Conservation (phyloP, 1,284 basidiomycete genomes). For the Cystobasidium slooffiae region DNA sequence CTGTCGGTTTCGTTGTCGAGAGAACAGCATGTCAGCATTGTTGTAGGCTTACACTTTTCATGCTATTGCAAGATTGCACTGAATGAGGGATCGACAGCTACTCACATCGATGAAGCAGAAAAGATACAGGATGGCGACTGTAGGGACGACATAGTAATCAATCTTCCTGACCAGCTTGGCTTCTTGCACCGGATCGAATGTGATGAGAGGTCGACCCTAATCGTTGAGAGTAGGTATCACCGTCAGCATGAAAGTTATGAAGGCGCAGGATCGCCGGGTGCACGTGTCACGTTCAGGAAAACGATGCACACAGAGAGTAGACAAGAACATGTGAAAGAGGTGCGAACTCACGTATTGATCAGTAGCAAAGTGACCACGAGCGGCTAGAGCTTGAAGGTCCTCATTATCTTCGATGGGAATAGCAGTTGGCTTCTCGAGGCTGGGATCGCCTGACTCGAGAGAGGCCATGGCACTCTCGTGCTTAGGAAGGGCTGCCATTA, state of each 20-base stretch:
- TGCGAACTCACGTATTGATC: constrained; percentile 26
- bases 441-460: constrained; percentile 7
- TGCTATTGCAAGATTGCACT: too few relatives aligned
- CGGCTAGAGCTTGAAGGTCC: constrained; percentile 23
- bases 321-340: not conserved
- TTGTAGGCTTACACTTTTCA: too few relatives aligned
- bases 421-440: constrained; percentile 14
- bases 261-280: not conserved
- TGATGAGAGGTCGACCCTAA: constrained; percentile 38
- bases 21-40: too few relatives aligned
- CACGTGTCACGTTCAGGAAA: too few relatives aligned
- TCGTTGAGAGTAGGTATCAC: not conserved
- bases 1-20: not conserved
- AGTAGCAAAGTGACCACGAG: constrained; percentile 25
- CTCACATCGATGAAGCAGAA: constrained; percentile 50
- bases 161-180: constrained; percentile 51
- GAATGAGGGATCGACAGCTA: not conserved
- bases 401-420: constrained; percentile 8
- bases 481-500: not conserved
- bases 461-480: constrained; percentile 4
- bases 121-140: constrained; percentile 47
- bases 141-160: constrained; percentile 52
- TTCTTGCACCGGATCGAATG: constrained; percentile 54
- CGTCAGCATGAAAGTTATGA: not conserved
- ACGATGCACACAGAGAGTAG: too few relatives aligned